A percentile compares a stretch with the other conserved stretches of the same genome.
Conservation (phyloP, 129 eudicot genomes). For the Flaveria ramosissima region DNA sequence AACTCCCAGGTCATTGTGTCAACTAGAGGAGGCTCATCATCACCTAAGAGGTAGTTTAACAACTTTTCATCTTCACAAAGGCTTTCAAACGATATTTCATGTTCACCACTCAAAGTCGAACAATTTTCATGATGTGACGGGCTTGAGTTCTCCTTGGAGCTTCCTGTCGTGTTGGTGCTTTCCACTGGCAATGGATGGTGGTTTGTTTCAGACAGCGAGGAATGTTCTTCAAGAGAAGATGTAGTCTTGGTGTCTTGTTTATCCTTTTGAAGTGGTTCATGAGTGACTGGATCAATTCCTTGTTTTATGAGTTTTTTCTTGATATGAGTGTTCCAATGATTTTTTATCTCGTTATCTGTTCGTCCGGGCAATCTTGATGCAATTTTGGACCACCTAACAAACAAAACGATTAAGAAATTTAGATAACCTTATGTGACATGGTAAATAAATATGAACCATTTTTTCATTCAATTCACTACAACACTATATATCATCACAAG, state of each 20-base stretch:
- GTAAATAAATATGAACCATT: no score
- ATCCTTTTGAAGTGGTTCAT: constrained; percentile 70
- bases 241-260: constrained; percentile 20
- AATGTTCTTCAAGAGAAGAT: constrained; percentile 24
- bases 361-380: constrained; percentile 88
- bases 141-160: constrained; percentile 55
- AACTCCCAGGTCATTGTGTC: constrained; percentile 56
- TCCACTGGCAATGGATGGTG: constrained; percentile 8
- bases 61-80: constrained; percentile 62
- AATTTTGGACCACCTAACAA: constrained; percentile 87
- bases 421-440: background rate
- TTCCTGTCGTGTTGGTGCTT: constrained; percentile 25
- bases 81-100: constrained; percentile 35
- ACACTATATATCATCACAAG: no score
- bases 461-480: no score
- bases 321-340: constrained; percentile 94
- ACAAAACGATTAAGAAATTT: background rate
- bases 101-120: constrained; percentile 39
- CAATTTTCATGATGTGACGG: constrained; percentile 43
- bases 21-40: constrained; percentile 50
- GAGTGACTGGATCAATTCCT: constrained; percentile 95
- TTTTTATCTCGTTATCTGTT: constrained; percentile 90
- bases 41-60: constrained; percentile 63
- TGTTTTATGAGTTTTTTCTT: constrained; percentile 83
- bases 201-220: constrained; percentile 24